Evolutionary conservation across 2,329 filamentous ascomycete genomes (phyloP).

Genomic region (Escovopsis sp.): DNA sequence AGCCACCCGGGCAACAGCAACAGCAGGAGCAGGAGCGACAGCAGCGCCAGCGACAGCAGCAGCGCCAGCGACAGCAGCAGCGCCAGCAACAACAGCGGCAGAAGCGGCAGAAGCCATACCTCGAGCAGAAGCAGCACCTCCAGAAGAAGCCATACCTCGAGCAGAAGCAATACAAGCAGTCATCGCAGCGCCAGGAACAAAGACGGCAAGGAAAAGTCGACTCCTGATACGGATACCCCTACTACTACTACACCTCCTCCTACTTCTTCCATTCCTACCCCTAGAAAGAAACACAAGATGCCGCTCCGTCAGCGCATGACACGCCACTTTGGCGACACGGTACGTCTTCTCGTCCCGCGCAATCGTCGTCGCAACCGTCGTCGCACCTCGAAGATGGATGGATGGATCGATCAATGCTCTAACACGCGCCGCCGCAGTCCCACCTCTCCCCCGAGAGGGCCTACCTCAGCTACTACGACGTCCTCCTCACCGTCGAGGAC

Average conservation of each 20-base stretch:
- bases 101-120: too few relatives aligned
- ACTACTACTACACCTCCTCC: not conserved
- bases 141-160: too few relatives aligned
- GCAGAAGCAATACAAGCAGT: too few relatives aligned
- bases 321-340: constrained; percentile 33
- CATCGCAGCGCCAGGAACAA: too few relatives aligned
- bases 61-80: too few relatives aligned
- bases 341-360: constrained; percentile 15
- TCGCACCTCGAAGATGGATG: not conserved
- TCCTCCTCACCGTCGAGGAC: constrained; percentile 65
- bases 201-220: too few relatives aligned
- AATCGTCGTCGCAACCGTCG: not conserved
- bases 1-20: too few relatives aligned
- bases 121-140: too few relatives aligned
- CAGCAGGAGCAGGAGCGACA: too few relatives aligned
- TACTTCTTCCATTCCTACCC: too few relatives aligned
- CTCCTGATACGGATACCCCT: not conserved
- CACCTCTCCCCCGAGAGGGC: constrained; percentile 28
- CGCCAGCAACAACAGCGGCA: too few relatives aligned
- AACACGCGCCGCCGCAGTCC: constrained; percentile 18
- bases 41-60: too few relatives aligned
- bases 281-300: constrained; percentile 15
- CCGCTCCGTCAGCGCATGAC: constrained; percentile 28
- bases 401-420: not conserved
- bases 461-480: constrained; percentile 28